phyloP scores from a whole-genome alignment of 2,329 filamentous ascomycete species.

The Leptosphaerulina australis region DNA sequence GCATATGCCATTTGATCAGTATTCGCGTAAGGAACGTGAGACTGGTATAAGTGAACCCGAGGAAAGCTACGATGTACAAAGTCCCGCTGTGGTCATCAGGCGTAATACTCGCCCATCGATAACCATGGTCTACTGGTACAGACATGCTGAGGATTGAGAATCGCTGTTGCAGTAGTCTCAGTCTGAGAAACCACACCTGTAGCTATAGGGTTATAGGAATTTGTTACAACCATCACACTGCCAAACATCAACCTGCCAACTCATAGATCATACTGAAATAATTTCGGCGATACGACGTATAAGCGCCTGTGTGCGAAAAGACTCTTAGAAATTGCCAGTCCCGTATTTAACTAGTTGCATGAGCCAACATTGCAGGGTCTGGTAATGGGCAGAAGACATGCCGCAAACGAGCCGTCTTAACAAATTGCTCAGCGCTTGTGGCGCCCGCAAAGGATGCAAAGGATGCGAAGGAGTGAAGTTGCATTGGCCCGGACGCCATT shows the following conservation, averaged over 20 bases:
- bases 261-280: too few relatives aligned
- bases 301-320: not conserved
- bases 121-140: not conserved
- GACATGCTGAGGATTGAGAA: not conserved
- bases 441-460: too few relatives aligned
- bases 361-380: too few relatives aligned
- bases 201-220: not conserved
- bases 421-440: too few relatives aligned
- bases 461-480: not conserved
- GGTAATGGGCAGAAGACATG: too few relatives aligned
- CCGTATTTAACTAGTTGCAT: too few relatives aligned
- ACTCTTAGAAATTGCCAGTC: not conserved
- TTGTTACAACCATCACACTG: too few relatives aligned
- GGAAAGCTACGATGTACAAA: constrained; percentile 34
- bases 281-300: not conserved
- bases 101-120: constrained; percentile 31
- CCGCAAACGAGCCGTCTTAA: too few relatives aligned
- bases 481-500: not conserved
- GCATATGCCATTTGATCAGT: constrained; percentile 35
- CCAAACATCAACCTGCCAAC: too few relatives aligned
- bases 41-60: constrained; percentile 32
- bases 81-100: constrained; percentile 33
- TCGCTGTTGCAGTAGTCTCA: not conserved
- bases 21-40: constrained; percentile 33
- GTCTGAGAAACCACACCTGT: not conserved